Percentiles rank a stretch among this genome's conserved stretches.
phyloP scores from a whole-genome alignment of 192 early-diverging fungal species.

The Chytriomyces hyalinus region DNA sequence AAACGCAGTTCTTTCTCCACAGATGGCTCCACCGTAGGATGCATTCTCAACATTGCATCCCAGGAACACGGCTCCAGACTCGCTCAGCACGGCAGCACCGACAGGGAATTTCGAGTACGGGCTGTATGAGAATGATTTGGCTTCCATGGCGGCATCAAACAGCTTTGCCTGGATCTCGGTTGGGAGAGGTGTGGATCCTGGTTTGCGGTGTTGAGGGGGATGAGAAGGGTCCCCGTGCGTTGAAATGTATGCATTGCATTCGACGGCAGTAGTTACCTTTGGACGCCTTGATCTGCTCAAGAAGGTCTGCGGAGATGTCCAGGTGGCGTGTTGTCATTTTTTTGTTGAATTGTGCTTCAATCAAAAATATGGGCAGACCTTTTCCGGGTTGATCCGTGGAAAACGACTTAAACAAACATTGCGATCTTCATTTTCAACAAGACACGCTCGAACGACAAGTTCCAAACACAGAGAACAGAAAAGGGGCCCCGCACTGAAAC shows the following conservation, averaged over 20 bases:
- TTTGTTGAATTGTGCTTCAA: no score
- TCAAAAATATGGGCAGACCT: no score
- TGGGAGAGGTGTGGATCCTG: slow-evolving; percentile 3
- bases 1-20: slow-evolving; percentile 90
- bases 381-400: no score
- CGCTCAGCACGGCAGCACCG: slow-evolving; percentile 79
- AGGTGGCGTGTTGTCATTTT: background rate
- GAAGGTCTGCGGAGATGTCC: background rate
- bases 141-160: slow-evolving; percentile 34
- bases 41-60: slow-evolving; percentile 94
- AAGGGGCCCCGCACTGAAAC: no score
- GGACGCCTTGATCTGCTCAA: slow-evolving; percentile 16
- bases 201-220: background rate
- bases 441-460: no score
- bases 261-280: slow-evolving; percentile 3
- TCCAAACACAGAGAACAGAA: no score
- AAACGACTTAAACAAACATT: no score
- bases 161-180: slow-evolving; percentile 19
- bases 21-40: slow-evolving; percentile 83
- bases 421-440: no score
- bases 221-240: background rate
- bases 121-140: slow-evolving; percentile 78
- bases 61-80: slow-evolving; percentile 61
- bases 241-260: background rate
- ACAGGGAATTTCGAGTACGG: slow-evolving; percentile 94